Percentiles rank a stretch among this genome's conserved stretches.
Evolutionary conservation across 208 protist genomes (phyloP).

Genomic region (Acanthamoeba castellanii): DNA sequence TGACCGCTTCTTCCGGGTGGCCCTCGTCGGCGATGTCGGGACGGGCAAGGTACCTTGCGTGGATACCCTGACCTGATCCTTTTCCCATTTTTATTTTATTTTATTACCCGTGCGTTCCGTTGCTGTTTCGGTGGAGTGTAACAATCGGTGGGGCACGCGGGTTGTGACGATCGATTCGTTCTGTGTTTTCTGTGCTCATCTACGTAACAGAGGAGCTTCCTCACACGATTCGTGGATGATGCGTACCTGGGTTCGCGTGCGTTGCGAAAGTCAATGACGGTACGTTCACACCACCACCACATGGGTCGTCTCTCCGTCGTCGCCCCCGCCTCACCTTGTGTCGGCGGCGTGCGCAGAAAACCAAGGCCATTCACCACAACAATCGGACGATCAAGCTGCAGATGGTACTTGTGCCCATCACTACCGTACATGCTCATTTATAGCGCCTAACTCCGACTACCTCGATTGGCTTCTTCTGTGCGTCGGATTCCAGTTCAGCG

Average conservation of each 20-base stretch:
- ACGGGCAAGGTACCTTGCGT: not conserved
- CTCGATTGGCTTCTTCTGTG: too few species aligned
- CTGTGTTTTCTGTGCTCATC: too few species aligned
- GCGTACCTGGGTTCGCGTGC: not conserved
- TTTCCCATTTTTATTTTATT: not conserved
- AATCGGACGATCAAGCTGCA: not conserved
- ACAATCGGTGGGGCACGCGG: not conserved
- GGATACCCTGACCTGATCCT: too few species aligned
- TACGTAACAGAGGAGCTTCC: not conserved
- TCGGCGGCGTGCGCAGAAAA: not conserved
- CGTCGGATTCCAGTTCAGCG: not conserved
- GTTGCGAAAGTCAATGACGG: not conserved
- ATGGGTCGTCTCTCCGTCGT: not conserved
- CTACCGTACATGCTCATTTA: too few species aligned
- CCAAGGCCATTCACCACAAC: not conserved
- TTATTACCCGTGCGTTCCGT: too few species aligned
- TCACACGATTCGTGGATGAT: not conserved
- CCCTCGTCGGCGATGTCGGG: not conserved
- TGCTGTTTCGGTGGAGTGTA: too few species aligned
- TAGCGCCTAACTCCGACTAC: too few species aligned
- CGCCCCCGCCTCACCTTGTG: not conserved
- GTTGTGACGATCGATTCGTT: not conserved
- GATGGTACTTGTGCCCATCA: not conserved
- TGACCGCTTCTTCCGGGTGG: not conserved
- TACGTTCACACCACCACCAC: not conserved